These are phyloP conservation scores for Coemansia sp. DNA, from an alignment of 192 early-diverging fungal species.

Conservation along the genomic window DNA sequence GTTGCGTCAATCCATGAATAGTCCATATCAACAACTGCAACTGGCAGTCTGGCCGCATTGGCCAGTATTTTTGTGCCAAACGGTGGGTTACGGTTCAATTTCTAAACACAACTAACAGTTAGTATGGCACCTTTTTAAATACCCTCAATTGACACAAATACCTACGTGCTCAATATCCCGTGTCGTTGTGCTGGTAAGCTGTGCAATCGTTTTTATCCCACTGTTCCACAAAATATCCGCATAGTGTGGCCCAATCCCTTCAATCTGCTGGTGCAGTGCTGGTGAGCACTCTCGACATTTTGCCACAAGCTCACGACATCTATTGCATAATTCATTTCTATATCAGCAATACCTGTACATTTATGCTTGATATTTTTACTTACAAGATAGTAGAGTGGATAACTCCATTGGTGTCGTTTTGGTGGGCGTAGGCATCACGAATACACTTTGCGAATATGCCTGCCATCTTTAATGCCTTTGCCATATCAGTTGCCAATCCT, in stretches of 20 bases:
- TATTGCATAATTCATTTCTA: background rate
- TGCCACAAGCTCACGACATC: slow-evolving; percentile 42
- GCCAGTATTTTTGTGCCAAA: slow-evolving; percentile 58
- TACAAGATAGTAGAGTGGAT: slow-evolving; percentile 17
- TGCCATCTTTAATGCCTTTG: slow-evolving; percentile 17
- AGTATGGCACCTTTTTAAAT: background rate
- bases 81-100: slow-evolving; percentile 57
- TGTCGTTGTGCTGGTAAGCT: slow-evolving; percentile 32
- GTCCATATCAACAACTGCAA: slow-evolving; percentile 3
- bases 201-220: slow-evolving; percentile 47
- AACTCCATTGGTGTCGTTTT: slow-evolving; percentile 11
- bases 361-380: slow-evolving; percentile 10
- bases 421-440: slow-evolving; percentile 20
- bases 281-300: slow-evolving; percentile 51
- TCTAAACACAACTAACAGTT: slow-evolving; percentile 13
- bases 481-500: slow-evolving; percentile 30
- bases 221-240: slow-evolving; percentile 49
- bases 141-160: background rate
- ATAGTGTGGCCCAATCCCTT: slow-evolving; percentile 56
- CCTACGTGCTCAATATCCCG: slow-evolving; percentile 55
- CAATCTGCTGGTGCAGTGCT: slow-evolving; percentile 57
- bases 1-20: slow-evolving; percentile 21
- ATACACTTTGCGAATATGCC: slow-evolving; percentile 25
- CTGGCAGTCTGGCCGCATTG: slow-evolving; percentile 11
- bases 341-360: background rate